phyloP scores from a whole-genome alignment of 805 yeast species.

The Wickerhamomyces alni region DNA sequence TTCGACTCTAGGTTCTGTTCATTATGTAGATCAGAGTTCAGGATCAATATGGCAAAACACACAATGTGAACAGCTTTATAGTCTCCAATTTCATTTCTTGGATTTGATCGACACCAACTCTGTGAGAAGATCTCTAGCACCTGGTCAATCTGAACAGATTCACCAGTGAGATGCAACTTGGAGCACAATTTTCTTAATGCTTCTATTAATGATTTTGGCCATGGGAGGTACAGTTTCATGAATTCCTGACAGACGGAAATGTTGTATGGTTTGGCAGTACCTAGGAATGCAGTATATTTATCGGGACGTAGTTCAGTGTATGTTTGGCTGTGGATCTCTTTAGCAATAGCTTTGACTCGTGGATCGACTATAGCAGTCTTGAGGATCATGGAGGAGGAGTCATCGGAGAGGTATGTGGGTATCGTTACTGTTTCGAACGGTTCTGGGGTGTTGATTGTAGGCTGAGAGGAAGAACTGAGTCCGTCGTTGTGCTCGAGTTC shows the following conservation, averaged over 20 bases:
- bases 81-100: constrained; percentile 44
- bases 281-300: constrained; percentile 36
- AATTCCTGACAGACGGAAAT: constrained; percentile 27
- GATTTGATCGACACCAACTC: constrained; percentile 50
- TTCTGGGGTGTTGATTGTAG: too few relatives aligned
- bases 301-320: constrained; percentile 31
- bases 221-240: constrained; percentile 34
- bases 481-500: constrained; percentile 2
- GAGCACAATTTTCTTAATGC: constrained; percentile 59
- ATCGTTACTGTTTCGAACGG: not conserved
- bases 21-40: constrained; percentile 75
- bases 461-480: not conserved
- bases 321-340: constrained; percentile 26
- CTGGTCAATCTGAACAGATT: constrained; percentile 75
- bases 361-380: not conserved
- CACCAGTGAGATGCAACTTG: constrained; percentile 70
- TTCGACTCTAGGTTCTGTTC: constrained; percentile 29
- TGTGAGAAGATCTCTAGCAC: constrained; percentile 62
- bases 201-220: constrained; percentile 44
- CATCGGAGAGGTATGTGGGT: not conserved
- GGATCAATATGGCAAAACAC: constrained; percentile 61
- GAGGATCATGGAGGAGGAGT: not conserved
- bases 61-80: constrained; percentile 61
- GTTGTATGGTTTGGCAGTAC: constrained; percentile 24
- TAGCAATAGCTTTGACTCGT: constrained; percentile 21